Evolutionary conservation across 257 asterid species (phyloP), one percentile per base, ranked within the genome.

Genomic region (Nyctanthes arbortristis): DNA sequence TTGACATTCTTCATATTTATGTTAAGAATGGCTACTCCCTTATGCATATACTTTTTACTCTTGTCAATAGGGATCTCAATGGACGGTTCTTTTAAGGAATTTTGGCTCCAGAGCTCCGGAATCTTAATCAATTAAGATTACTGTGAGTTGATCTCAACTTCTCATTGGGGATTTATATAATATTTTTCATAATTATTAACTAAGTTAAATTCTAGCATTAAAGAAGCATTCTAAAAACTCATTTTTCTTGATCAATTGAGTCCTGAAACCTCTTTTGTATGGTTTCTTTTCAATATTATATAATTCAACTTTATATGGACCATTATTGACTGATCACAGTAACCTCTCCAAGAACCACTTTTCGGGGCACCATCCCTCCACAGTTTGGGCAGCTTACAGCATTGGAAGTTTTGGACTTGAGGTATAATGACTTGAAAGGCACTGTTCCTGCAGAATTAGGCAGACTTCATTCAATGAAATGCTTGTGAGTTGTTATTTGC

Each of bases 381-480:
- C 78, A 80, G 55, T 29, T 83, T 39, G 85, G 88, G 52, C 54
- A 40, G 62, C 85, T 83, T 34, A 40, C 39, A 7, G 66, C 36
- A 67, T 75, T 93, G 49, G 92, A 93, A 79, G 88, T 89, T 61
- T 61, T 93, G 87, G 96, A 93, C 71, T 71, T 93, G 83, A 87
- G 95, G 66, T 79, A 84, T 74, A 93, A 93, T 72, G 77, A 75
- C 39, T 78, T 93, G 79, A 79, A 81, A 16, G 99, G 99, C 66
- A 62, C 77, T 22, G 68, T 93, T 81, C 99, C 99, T 12, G 81
- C 82, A 60, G 92, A 87, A 81, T 81, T 93, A 39, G 97, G 96
- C 72, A 74, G 74, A 60, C 63, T 91, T 61, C 82, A 69, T 61
- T 86, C 85, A 9, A 76, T 93, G 39, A 83, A 73, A 82, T 82